Percentiles rank a stretch among this genome's conserved stretches.
Conservation (phyloP, 2,329 filamentous ascomycete genomes). For the Xylariaceae sp. region DNA sequence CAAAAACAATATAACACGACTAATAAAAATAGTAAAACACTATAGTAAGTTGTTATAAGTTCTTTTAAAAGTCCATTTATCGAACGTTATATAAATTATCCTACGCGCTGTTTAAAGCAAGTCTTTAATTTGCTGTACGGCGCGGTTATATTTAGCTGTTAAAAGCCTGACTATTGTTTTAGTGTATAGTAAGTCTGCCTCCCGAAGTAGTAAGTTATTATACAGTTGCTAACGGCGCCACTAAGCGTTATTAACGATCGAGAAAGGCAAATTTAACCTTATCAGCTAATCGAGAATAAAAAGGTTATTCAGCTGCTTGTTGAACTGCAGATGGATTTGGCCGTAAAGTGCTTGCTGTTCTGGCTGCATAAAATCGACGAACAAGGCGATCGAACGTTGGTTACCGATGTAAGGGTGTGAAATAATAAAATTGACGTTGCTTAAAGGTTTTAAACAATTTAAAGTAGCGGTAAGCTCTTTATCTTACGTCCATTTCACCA, state of each 20-base stretch:
- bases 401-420: neutral
- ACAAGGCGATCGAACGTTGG: neutral
- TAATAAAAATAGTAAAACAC: no score
- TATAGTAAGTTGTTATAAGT: no score
- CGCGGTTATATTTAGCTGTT: neutral
- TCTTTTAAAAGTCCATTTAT: neutral
- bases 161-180: neutral
- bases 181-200: neutral
- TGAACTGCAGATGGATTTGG: neutral
- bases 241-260: neutral
- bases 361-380: neutral
- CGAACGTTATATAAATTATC: neutral
- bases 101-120: neutral
- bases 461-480: neutral
- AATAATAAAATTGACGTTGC: neutral
- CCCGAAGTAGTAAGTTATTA: neutral
- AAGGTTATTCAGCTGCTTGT: neutral
- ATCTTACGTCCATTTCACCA: neutral
- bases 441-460: neutral
- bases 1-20: no score
- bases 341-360: neutral
- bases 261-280: neutral
- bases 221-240: neutral
- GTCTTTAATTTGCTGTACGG: neutral
- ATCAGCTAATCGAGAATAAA: neutral